A percentile compares a stretch with the other conserved stretches of the same genome.
phyloP scores from a whole-genome alignment of 768 basidiomycete species.

The Phanerochaete sordida region DNA sequence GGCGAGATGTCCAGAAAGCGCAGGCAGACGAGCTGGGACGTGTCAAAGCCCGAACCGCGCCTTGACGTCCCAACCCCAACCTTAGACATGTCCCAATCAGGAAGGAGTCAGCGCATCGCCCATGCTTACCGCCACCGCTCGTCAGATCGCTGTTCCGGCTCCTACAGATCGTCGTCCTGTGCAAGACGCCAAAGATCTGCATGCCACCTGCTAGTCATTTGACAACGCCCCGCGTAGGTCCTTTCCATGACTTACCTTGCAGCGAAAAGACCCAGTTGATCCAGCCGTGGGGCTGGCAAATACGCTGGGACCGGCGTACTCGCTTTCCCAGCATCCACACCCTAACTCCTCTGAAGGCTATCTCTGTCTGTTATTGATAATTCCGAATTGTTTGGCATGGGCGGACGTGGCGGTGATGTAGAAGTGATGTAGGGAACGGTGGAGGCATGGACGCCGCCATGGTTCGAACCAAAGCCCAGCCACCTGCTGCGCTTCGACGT shows the following conservation, averaged over 20 bases:
- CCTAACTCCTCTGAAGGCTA: not conserved
- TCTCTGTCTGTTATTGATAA: not conserved
- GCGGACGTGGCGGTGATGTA: not conserved
- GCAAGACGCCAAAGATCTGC: constrained; percentile 7
- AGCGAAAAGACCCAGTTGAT: not conserved
- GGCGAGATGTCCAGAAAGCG: not conserved
- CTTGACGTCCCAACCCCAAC: not conserved
- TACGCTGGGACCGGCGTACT: not conserved
- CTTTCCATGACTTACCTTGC: not conserved
- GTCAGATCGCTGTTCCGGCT: not conserved
- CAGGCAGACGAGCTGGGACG: not conserved
- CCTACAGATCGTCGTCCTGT: no score
- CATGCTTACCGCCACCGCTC: constrained; percentile 9
- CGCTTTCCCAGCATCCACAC: no score
- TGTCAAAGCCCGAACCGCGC: not conserved
- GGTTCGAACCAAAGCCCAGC: not conserved
- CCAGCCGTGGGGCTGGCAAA: not conserved
- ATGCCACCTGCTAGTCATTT: constrained; percentile 7
- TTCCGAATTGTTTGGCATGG: not conserved
- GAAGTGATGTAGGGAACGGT: no score
- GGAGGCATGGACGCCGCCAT: not conserved
- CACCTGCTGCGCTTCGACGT: not conserved
- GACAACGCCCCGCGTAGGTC: not conserved
- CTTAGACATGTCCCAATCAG: constrained; percentile 5
- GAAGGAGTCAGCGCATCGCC: constrained; percentile 1